Base-by-base conservation (phyloP, 495 filamentous ascomycete genomes). In the Beverwykella pulmonaria region DNA sequence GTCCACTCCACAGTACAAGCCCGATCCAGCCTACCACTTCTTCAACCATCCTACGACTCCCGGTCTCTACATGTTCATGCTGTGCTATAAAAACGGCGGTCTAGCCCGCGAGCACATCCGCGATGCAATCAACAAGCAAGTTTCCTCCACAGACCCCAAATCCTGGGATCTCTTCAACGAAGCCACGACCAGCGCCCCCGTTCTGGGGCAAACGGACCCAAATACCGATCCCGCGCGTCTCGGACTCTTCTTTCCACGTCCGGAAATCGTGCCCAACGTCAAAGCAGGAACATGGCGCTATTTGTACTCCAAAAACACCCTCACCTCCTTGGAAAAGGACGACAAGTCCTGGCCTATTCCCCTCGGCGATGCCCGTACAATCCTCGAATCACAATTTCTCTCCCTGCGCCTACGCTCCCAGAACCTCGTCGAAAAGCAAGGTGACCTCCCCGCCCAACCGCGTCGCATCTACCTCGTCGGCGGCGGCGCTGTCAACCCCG, bases 61-160 rank as follows among this genome's bases (percentile, higher is more conserved):
- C 4, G 78, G 77, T 10, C 70, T 80, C 2, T 80, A 80, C 71
- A 81, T 98, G 93, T 98, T 98, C 78, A 98, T 98, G 94, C 88
- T 98, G 29, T 98, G 94, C 81, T 98, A 98, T 82, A 97, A 97
- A 78, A 98, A 98, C 79, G 94, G 94, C 63, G 91, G 91, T 0
- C 84, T 98, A 0, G 94, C 94, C 0, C 90, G 94, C 48, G 94
- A 98, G 74, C 85, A 90, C 53, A 83, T 97, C 60, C 88, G 93
- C 30, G 90, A 98, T 73, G 82, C 81, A 17, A 79, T 88, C 70
- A 84, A 85, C 66, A 77, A 69, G 75, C 83, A 4, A 79, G 80
- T 69, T 69, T 52, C 75, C 81, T 64, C 79, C 14, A 74, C 73
- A 23, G 58, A 74, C 7, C 44, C 77, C 2, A 83, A 88, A 52